phyloP scores from a whole-genome alignment of 169 alveolate genomes.

The Cryptosporidium sp. region DNA sequence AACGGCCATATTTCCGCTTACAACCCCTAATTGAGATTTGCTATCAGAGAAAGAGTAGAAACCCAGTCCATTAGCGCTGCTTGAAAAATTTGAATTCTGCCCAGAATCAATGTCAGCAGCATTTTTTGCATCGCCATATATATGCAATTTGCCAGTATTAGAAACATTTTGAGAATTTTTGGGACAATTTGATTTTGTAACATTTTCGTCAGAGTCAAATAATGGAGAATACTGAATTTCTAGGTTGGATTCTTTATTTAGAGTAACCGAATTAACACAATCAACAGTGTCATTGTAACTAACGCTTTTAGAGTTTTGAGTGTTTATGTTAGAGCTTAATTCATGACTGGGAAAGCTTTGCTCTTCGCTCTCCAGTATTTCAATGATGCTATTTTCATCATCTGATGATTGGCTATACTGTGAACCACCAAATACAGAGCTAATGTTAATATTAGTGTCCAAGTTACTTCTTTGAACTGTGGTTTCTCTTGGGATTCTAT shows the following conservation, averaged over 20 bases:
- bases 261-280: not conserved
- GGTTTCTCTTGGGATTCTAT: conserved; percentile 1
- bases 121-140: conserved; percentile 32
- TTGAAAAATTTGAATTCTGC: not conserved
- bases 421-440: conserved; percentile 23
- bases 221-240: conserved; percentile 1
- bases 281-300: not conserved
- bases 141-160: conserved; percentile 22
- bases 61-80: not conserved
- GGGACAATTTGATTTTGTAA: not conserved
- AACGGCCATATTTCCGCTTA: not conserved
- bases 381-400: conserved; percentile 14
- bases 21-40: not conserved
- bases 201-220: conserved; percentile 53
- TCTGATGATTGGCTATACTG: conserved; percentile 68
- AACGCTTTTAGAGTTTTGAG: not conserved
- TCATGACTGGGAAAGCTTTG: not conserved
- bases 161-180: not conserved
- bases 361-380: conserved; percentile 17
- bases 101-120: not conserved
- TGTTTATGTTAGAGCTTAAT: not conserved
- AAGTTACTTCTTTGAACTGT: not conserved
- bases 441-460: not conserved
- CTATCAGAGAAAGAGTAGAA: not conserved
- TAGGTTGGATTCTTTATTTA: not conserved